Conservation (phyloP, 306 rosid genomes). For the Abrus pulchellus region DNA sequence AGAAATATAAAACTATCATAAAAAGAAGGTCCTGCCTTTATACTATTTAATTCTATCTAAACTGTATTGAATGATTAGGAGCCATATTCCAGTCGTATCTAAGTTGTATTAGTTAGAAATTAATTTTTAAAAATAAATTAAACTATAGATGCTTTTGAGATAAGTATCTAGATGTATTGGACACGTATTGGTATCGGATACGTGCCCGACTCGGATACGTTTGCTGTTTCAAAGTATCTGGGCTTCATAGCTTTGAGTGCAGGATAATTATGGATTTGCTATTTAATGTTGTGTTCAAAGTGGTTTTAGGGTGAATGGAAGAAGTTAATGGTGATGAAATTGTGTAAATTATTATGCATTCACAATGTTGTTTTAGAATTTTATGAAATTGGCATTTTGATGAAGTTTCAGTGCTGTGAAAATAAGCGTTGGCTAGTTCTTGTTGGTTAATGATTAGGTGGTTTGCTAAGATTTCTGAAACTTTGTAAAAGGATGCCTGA, state of each 20-base stretch:
- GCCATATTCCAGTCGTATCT: too few species aligned
- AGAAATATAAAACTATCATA: too few species aligned
- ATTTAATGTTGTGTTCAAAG: background rate
- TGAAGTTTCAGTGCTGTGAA: background rate
- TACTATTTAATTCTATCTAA: too few species aligned
- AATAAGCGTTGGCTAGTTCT: background rate
- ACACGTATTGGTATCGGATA: too few species aligned
- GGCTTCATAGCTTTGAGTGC: background rate
- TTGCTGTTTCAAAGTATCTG: too few species aligned
- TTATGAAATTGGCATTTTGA: background rate
- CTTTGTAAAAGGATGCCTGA: background rate
- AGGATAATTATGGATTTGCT: background rate
- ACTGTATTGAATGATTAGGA: too few species aligned
- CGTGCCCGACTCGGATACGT: too few species aligned
- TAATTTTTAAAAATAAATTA: too few species aligned
- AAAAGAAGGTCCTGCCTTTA: too few species aligned
- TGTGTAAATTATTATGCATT: background rate
- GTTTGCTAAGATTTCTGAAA: background rate
- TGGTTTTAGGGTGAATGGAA: slow-evolving; percentile 19
- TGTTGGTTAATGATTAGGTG: slow-evolving; percentile 11
- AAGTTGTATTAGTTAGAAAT: too few species aligned
- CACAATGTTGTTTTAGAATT: slow-evolving; percentile 5
- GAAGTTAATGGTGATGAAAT: background rate
- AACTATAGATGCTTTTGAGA: too few species aligned
- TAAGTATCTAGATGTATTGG: too few species aligned